Conservation (phyloP, 805 yeast species). For the Candida ascalaphidarum region DNA sequence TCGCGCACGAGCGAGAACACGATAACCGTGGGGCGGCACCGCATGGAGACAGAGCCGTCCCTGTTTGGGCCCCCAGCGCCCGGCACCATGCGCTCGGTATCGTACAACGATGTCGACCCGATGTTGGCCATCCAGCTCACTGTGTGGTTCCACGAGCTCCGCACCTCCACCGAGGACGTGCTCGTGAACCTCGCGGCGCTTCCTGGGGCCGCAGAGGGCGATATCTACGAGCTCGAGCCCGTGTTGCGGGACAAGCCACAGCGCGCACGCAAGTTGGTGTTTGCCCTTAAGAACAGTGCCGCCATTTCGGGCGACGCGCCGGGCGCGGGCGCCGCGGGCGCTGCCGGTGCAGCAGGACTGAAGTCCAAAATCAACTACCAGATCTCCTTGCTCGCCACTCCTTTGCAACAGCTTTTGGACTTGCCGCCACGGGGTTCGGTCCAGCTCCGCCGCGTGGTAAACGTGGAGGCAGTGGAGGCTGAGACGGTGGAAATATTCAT, state of each 20-base stretch:
- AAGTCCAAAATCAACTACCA: conserved; percentile 21
- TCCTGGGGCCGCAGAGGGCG: conserved; percentile 65
- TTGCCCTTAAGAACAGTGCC: conserved; percentile 4
- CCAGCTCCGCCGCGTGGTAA: conserved; percentile 37
- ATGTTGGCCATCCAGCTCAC: conserved; percentile 36
- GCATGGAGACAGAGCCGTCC: no score
- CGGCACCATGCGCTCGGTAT: no score
- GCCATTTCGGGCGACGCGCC: not conserved
- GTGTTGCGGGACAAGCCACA: conserved; percentile 13
- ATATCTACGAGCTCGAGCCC: conserved; percentile 61
- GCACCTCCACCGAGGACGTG: conserved; percentile 51
- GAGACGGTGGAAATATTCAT: conserved; percentile 78
- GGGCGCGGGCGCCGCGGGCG: conserved; percentile 1
- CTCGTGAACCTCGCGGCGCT: conserved; percentile 50
- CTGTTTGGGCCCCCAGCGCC: no score
- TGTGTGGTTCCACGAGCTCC: conserved; percentile 62
- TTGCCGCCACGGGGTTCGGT: conserved; percentile 64
- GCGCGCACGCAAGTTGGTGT: conserved; percentile 4
- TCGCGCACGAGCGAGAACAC: no score
- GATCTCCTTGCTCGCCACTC: conserved; percentile 53
- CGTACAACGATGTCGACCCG: no score
- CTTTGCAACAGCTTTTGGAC: conserved; percentile 51
- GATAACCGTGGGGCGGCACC: no score
- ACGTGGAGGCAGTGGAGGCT: conserved; percentile 47
- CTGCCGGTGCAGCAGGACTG: not conserved